Conservation (phyloP, 352 stramenopile species). For the Thalassiosira livingstoniorum region DNA sequence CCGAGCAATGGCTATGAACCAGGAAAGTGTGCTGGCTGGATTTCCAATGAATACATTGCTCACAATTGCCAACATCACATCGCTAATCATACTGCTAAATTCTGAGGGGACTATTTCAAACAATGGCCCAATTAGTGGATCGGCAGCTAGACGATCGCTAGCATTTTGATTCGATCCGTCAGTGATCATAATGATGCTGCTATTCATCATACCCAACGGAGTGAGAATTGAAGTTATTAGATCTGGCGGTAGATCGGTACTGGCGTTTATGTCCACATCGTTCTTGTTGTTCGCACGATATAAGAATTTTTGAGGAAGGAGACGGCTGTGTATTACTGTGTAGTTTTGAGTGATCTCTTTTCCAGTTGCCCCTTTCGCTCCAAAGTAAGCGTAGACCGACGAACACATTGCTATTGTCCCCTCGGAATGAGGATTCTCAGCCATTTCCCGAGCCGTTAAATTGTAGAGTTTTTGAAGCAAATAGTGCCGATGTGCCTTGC, state of each 20-base stretch:
- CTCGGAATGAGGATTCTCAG: background rate
- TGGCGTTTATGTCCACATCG: background rate
- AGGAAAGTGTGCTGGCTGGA: constrained; percentile 14
- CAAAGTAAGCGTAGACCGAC: background rate
- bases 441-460: background rate
- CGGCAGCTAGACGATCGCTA: background rate
- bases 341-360: background rate
- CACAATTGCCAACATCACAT: constrained; percentile 12
- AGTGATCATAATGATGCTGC: constrained; percentile 19
- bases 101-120: constrained; percentile 13
- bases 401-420: background rate
- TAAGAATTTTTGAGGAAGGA: constrained; percentile 4
- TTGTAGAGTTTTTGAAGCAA: background rate
- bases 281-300: background rate
- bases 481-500: background rate
- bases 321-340: constrained; percentile 17
- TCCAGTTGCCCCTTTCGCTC: background rate
- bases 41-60: constrained; percentile 38
- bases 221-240: constrained; percentile 18
- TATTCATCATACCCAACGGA: constrained; percentile 14
- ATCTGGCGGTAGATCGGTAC: constrained; percentile 5
- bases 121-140: constrained; percentile 29
- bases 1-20: constrained; percentile 12
- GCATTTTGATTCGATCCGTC: constrained; percentile 10
- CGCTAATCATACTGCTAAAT: background rate